A percentile compares a stretch with the other conserved stretches of the same genome.
These are phyloP conservation scores for Escallonia rubra DNA, from an alignment of 129 eudicot genomes.

Conservation along the genomic window DNA sequence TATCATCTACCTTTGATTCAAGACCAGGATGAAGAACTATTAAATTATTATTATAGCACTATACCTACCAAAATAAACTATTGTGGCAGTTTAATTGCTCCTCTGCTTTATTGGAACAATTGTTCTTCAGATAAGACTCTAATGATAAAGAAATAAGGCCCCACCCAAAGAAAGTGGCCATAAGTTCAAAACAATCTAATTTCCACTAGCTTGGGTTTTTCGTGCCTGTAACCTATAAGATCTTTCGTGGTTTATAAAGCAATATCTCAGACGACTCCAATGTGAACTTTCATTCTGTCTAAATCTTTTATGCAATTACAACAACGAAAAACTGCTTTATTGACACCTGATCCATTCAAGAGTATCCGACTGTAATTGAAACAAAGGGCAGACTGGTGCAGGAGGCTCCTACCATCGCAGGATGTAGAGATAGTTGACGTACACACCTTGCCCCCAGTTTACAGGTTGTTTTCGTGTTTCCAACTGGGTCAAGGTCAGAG, in stretches of 20 bases:
- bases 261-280: not conserved
- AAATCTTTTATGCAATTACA: not conserved
- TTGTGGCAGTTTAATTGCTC: not conserved
- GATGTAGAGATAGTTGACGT: too few species aligned
- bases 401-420: too few species aligned
- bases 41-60: not conserved
- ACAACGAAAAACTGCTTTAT: too few species aligned
- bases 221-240: too few species aligned
- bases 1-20: not conserved
- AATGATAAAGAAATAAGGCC: not conserved
- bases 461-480: too few species aligned
- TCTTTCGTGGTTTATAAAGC: not conserved
- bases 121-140: not conserved
- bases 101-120: not conserved
- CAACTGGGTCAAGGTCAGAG: too few species aligned
- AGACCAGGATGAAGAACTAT: constrained; percentile 4
- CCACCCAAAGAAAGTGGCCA: not conserved
- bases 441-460: too few species aligned
- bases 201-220: too few species aligned
- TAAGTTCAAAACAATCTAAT: not conserved
- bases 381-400: too few species aligned
- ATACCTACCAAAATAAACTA: too few species aligned
- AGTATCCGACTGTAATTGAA: too few species aligned
- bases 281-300: not conserved
- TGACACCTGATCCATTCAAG: too few species aligned